Evolutionary conservation across 768 basidiomycete species (phyloP).

Genomic region (Boletus subparvulus): DNA sequence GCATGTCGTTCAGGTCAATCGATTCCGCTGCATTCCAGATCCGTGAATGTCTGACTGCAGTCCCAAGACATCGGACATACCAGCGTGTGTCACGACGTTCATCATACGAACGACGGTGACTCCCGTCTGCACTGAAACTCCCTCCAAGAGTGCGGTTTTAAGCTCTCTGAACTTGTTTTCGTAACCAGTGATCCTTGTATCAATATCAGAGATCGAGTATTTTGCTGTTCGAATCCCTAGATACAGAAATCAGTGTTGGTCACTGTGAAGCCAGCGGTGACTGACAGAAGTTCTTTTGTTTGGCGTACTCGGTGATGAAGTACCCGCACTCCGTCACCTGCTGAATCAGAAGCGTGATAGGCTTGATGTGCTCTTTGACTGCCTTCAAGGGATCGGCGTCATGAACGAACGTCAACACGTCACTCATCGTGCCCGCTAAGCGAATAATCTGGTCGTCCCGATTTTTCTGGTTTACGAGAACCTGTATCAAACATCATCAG

Average conservation of each 20-base stretch:
- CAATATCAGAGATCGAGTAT: background rate
- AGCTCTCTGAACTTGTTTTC: background rate
- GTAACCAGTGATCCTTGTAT: background rate
- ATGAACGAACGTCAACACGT: background rate
- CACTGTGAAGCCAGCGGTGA: background rate
- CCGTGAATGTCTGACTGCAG: background rate
- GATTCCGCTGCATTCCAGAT: background rate
- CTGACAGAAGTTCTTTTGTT: background rate
- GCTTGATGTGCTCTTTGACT: background rate
- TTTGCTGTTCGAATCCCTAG: background rate
- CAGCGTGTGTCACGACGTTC: background rate
- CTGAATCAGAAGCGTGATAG: background rate
- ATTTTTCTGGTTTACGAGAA: no score
- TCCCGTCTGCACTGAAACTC: background rate
- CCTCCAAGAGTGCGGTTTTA: background rate
- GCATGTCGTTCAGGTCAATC: conserved; percentile 8
- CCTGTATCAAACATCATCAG: background rate
- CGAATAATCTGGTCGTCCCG: no score
- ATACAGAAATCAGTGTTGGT: background rate
- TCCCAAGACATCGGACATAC: background rate
- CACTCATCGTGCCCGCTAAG: no score
- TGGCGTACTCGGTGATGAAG: conserved; percentile 2
- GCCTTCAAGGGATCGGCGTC: background rate
- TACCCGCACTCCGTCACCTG: background rate
- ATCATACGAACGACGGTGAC: background rate